A percentile compares a stretch with the other conserved stretches of the same genome.
Conservation (phyloP, 106 monocot genomes). For the Acorus calamus region DNA sequence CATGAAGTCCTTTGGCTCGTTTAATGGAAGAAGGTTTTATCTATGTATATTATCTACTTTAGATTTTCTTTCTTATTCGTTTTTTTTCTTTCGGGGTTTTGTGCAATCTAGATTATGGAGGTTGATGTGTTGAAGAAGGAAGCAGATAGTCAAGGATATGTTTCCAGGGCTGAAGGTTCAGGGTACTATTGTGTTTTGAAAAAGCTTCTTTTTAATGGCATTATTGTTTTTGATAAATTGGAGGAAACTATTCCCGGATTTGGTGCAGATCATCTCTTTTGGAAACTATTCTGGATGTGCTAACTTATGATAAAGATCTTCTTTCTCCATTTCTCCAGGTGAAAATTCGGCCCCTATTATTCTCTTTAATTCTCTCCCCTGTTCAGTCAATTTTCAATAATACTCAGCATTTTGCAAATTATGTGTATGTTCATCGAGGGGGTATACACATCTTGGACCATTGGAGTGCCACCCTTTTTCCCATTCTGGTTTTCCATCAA, state of each 20-base stretch:
- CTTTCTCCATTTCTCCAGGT: slow-evolving; percentile 68
- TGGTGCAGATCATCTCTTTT: slow-evolving; percentile 41
- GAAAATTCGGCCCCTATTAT: neutral
- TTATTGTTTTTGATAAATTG: neutral
- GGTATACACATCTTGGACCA: no score
- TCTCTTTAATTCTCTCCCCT: neutral
- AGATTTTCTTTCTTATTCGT: neutral
- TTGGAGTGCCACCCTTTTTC: no score
- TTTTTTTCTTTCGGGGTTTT: slow-evolving; percentile 6
- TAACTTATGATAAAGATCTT: slow-evolving; percentile 58
- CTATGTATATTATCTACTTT: neutral
- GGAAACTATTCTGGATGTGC: slow-evolving; percentile 78
- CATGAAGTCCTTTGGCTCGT: neutral
- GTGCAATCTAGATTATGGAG: slow-evolving; percentile 46
- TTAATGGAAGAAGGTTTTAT: no score
- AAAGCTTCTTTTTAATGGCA: neutral
- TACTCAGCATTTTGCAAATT: no score
- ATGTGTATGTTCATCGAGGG: no score
- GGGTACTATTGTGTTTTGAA: slow-evolving; percentile 30
- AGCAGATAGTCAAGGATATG: slow-evolving; percentile 51
- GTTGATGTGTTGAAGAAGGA: slow-evolving; percentile 62
- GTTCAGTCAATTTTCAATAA: no score
- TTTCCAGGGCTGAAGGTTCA: slow-evolving; percentile 58
- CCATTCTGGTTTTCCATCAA: no score
- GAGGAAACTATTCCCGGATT: neutral